Evolutionary conservation across 2,329 filamentous ascomycete species (phyloP).

Genomic region (Teratosphaeria zuluensis): DNA sequence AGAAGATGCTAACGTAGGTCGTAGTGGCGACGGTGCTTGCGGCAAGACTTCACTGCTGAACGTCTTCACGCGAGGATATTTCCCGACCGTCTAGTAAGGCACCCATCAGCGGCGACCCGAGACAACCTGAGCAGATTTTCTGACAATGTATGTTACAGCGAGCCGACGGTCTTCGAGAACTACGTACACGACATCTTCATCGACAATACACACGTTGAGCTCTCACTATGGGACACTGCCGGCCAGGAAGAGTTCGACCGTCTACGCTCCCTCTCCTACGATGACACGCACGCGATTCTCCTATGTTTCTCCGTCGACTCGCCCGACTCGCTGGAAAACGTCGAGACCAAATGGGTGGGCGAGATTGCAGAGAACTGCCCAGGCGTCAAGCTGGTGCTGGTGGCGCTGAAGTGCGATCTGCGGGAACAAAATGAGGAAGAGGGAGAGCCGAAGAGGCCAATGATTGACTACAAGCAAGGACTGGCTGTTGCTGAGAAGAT

Average conservation of each 20-base stretch:
- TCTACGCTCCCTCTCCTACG: constrained; percentile 88
- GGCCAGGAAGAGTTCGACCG: constrained; percentile 99
- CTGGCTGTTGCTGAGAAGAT: constrained; percentile 86
- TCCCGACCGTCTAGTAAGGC: constrained; percentile 84
- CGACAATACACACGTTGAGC: constrained; percentile 90
- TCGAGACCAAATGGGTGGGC: constrained; percentile 95
- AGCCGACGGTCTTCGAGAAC: constrained; percentile 97
- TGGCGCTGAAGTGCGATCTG: constrained; percentile 93
- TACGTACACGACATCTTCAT: constrained; percentile 99
- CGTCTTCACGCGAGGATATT: constrained; percentile 97
- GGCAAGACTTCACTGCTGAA: constrained; percentile 96
- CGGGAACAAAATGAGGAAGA: constrained; percentile 67
- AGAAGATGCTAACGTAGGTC: constrained; percentile 12
- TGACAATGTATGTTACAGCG: constrained; percentile 37
- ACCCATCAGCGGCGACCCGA: background rate
- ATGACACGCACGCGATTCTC: constrained; percentile 97
- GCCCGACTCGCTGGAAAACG: constrained; percentile 93
- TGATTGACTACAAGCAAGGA: constrained; percentile 85
- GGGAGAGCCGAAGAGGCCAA: constrained; percentile 44
- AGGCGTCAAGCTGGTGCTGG: constrained; percentile 85
- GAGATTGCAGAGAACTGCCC: constrained; percentile 98
- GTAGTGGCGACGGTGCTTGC: constrained; percentile 86
- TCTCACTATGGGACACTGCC: constrained; percentile 96
- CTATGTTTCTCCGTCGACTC: constrained; percentile 97
- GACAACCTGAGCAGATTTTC: background rate